A percentile compares a stretch with the other conserved stretches of the same genome.
These are phyloP conservation scores for Aurantiochytrium sp. DNA, from an alignment of 108 stramenopile genomes.

Conservation along the genomic window DNA sequence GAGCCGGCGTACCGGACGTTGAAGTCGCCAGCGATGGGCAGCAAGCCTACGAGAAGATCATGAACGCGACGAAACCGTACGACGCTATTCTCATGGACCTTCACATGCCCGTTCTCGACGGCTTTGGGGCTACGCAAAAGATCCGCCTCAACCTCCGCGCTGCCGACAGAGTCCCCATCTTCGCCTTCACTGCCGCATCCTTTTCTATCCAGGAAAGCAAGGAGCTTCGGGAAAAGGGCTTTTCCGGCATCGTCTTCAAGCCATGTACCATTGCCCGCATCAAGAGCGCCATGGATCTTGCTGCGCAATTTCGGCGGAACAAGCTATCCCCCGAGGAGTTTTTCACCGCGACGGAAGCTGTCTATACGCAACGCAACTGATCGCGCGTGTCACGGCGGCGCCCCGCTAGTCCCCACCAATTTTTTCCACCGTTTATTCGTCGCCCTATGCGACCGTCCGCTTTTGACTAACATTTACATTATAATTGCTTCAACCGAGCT, in stretches of 20 bases:
- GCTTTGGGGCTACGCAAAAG: not conserved
- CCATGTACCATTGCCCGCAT: not conserved
- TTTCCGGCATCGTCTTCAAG: constrained; percentile 7
- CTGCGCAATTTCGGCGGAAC: not conserved
- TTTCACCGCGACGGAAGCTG: not conserved
- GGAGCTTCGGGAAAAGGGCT: not conserved
- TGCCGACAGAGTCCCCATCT: not conserved
- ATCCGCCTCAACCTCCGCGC: not conserved
- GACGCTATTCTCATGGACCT: constrained; percentile 28
- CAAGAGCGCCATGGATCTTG: not conserved
- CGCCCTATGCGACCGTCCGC: no score
- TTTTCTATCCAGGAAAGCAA: not conserved
- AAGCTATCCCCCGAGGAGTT: not conserved
- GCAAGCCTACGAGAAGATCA: not conserved
- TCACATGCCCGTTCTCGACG: constrained; percentile 34
- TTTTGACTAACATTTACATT: no score
- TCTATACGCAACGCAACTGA: not conserved
- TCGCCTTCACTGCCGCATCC: constrained; percentile 9
- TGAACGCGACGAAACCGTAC: not conserved
- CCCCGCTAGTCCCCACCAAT: no score
- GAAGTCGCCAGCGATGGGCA: not conserved
- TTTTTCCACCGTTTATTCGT: no score
- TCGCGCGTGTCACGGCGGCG: no score
- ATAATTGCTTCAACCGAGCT: no score
- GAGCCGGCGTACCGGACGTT: not conserved